Evolutionary conservation across 495 filamentous ascomycete genomes (phyloP), one percentile per base, ranked within the genome.

Genomic region (Neurospora sp.): DNA sequence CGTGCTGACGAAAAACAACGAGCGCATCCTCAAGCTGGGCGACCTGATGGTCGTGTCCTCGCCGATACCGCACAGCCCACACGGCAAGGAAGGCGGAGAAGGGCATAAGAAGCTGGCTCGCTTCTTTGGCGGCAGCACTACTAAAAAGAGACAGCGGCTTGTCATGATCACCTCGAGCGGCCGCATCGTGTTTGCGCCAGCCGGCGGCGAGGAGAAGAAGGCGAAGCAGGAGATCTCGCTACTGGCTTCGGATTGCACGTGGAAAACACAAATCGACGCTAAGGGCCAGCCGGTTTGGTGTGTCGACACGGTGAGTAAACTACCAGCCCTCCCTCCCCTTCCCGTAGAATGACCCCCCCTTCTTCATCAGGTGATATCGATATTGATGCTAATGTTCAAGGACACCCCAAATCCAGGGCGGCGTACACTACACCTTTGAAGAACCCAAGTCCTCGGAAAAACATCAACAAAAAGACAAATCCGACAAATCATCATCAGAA

Each of bases 131-230:
- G 92, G 93, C 23, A 93, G 89, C 77, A 90, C 90, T 11, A 91
- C 91, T n/a, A 98, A 98, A 82, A 97, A 97, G 81, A 86, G 94
- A 66, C 94, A 97, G 79, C 87, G 96, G 42, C 83, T 98, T 71
- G 96, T 98, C 12, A 97, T 99, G 92, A 88, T 99, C 73, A 99
- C 96, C 6, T 96, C 93, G 1, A 92, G 91, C 75, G 96, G 90
- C 23, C 90, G 95, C 44, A 90, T 98, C 69, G 91, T 99, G 71
- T 84, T 99, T 77, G 93, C 92, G 10, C 93, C 95, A n/a, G 89
- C 96, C 37, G 94, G 94, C 1, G 95, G 96, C 0, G 96, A 97
- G 75, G 94, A 98, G 78, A 99, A 99, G 84, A 94, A 94, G 79
- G 87, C 93, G 41, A 99, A 99, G 80, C 84, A 91, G 74, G 96